A percentile compares a stretch with the other conserved stretches of the same genome.
These are phyloP conservation scores for Boeremia exigua DNA, from an alignment of 2,329 filamentous ascomycete genomes.

Conservation along the genomic window DNA sequence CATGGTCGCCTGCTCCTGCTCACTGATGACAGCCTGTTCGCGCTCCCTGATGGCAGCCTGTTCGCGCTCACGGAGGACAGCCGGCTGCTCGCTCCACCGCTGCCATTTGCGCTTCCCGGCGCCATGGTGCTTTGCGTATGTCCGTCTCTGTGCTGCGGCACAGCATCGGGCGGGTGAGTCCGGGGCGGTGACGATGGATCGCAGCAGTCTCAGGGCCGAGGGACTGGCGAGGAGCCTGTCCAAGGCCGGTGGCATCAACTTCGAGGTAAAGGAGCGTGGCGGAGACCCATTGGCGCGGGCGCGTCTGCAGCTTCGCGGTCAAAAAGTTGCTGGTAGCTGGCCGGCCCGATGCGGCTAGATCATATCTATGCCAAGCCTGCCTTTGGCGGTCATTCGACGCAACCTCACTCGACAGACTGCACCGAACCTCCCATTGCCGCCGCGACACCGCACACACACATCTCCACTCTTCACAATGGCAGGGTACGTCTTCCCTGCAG, in stretches of 20 bases:
- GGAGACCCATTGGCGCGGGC: conserved; percentile 29
- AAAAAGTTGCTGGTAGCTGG: conserved; percentile 5
- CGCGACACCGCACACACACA: conserved; percentile 32
- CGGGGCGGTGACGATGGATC: conserved; percentile 37
- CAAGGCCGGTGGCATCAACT: conserved; percentile 54
- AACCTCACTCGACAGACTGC: conserved; percentile 36
- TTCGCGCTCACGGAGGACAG: conserved; percentile 5
- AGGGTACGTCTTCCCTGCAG: conserved; percentile 47
- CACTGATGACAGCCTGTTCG: conserved; percentile 7
- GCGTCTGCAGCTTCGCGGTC: not conserved
- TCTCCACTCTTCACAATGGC: conserved; percentile 51
- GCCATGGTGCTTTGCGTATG: conserved; percentile 18
- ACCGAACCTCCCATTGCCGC: conserved; percentile 44
- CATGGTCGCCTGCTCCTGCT: conserved; percentile 5
- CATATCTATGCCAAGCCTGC: conserved; percentile 15
- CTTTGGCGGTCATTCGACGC: conserved; percentile 32
- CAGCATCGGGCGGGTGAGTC: conserved; percentile 31
- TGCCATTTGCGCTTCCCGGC: conserved; percentile 19
- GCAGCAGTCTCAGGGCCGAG: conserved; percentile 50
- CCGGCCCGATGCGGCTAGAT: conserved; percentile 24
- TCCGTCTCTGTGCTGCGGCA: conserved; percentile 18
- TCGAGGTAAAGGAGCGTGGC: conserved; percentile 15
- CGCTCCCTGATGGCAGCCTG: no score
- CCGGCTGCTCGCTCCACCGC: conserved; percentile 19
- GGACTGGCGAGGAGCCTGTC: conserved; percentile 55